These are phyloP conservation scores for Xylariaceae sp. DNA, from an alignment of 2,329 filamentous ascomycete species.

Conservation along the genomic window DNA sequence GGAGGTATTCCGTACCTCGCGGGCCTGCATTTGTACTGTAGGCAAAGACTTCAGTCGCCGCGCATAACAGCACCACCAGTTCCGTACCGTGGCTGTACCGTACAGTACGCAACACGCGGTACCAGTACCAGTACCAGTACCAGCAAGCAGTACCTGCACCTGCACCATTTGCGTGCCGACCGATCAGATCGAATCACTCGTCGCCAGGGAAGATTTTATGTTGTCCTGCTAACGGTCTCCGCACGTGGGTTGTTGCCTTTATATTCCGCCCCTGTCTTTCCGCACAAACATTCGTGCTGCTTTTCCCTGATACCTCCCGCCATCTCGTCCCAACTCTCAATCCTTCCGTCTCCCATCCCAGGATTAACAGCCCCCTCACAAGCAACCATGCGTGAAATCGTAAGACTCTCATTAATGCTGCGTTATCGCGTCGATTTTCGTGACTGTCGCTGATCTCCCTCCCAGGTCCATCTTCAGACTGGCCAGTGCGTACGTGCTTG, in stretches of 20 bases:
- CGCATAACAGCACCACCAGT: too few species aligned
- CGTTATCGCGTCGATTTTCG: neutral
- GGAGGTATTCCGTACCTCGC: too few species aligned
- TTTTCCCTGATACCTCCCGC: neutral
- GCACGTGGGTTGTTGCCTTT: neutral
- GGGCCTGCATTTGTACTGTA: neutral
- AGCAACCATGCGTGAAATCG: conserved; percentile 1
- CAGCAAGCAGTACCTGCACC: too few species aligned
- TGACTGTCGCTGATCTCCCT: neutral
- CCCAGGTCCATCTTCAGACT: conserved; percentile 96
- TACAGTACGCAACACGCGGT: too few species aligned
- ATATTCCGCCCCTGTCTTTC: neutral
- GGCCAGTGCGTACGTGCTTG: conserved; percentile 84
- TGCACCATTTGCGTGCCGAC: too few species aligned
- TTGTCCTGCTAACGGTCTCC: conserved; percentile 1
- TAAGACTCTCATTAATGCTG: neutral
- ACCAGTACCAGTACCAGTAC: too few species aligned
- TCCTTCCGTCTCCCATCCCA: neutral
- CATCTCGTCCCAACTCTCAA: neutral
- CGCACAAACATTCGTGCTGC: neutral
- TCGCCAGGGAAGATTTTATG: neutral
- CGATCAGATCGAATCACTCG: neutral
- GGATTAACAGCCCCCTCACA: neutral
- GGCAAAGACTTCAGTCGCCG: neutral
- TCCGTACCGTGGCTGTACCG: too few species aligned